Base-by-base conservation (phyloP, 2,329 filamentous ascomycete genomes). In the Fusarium dimerum region DNA sequence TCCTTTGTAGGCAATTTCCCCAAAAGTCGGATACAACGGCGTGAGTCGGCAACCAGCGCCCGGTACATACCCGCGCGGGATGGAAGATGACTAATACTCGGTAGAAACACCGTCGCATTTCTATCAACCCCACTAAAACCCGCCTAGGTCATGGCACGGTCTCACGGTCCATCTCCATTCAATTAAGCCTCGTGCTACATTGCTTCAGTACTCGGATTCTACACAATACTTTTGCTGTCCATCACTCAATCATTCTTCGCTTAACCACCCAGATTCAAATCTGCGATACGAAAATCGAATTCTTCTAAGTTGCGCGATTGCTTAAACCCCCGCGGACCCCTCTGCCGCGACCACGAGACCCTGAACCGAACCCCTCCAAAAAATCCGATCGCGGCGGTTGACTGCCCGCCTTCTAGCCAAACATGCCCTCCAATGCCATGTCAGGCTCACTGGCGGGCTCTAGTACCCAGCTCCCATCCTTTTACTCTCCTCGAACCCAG, bases 401-500 rank as follows among this genome's bases (percentile, higher is more conserved):
- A 51, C 51, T 49, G 55, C 59, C 59, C 53, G 54, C 59, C 56
- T 51, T 39, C 46, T 60, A 56, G 55, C 45, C 51, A 45, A 65
- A 61, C 47, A 66, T 68, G 62, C 59, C 64, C 50, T 65, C 67
- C 45, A 59, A 69, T 59, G 52, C 59, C 52, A 63, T 60, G 57
- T 56, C 54, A 50, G 63, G 55, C 63, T 60, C 62, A 46, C 65
- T 59, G 65, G 60, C 64, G 65, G 64, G 55, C 62, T 66, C 55
- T 66, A 72, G 66, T 30, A 62, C 64, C 52, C 68, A 73, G 44
- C 71, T 78, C 36, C 76, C 76, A 2, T 76, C 76, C 10, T 78
- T 78, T 60, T 78, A 78, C 60, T 78, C 76, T 4, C 76, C 76
- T 6, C 71, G 64, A 45, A 71, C 73, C 8, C 49, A 61, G 30